Conservation (phyloP, 129 eudicot genomes). For the Tanacetum coccineum region DNA sequence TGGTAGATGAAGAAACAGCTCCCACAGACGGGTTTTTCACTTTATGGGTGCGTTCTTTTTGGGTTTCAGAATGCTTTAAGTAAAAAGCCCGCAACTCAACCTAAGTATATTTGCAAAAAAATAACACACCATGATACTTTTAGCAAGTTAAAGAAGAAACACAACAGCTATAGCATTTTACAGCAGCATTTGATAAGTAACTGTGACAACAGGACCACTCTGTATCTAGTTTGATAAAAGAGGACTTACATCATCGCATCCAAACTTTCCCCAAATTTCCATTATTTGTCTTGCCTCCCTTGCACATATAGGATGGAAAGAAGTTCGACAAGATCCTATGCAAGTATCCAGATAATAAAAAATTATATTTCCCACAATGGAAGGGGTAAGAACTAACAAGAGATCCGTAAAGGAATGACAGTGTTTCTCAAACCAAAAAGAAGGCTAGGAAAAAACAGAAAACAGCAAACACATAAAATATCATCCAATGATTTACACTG, state of each 20-base stretch:
- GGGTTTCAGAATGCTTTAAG: constrained; percentile 66
- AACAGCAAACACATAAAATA: neutral
- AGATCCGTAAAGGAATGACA: neutral
- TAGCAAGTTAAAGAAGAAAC: neutral
- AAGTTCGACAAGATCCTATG: constrained; percentile 89
- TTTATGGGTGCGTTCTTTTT: constrained; percentile 28
- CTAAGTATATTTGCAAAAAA: constrained; percentile 32
- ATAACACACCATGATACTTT: neutral
- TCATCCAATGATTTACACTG: neutral
- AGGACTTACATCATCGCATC: constrained; percentile 88
- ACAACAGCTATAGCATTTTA: constrained; percentile 4
- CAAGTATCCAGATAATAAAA: constrained; percentile 25
- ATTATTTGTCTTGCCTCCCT: constrained; percentile 88
- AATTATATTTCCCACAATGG: constrained; percentile 10
- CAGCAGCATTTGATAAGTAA: constrained; percentile 3
- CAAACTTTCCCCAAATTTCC: constrained; percentile 98
- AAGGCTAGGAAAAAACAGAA: neutral
- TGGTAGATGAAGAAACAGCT: too few species aligned
- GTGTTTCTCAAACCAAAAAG: constrained; percentile 12
- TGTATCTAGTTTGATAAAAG: neutral
- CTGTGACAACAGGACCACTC: neutral
- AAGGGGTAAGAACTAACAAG: constrained; percentile 10
- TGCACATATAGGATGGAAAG: constrained; percentile 96
- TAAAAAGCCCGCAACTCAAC: constrained; percentile 95
- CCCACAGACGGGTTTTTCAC: constrained; percentile 26